Percentiles rank a stretch among this genome's conserved stretches.
phyloP scores from a whole-genome alignment of 2,329 filamentous ascomycete species.

The Phyllosticta paracitricarpa region DNA sequence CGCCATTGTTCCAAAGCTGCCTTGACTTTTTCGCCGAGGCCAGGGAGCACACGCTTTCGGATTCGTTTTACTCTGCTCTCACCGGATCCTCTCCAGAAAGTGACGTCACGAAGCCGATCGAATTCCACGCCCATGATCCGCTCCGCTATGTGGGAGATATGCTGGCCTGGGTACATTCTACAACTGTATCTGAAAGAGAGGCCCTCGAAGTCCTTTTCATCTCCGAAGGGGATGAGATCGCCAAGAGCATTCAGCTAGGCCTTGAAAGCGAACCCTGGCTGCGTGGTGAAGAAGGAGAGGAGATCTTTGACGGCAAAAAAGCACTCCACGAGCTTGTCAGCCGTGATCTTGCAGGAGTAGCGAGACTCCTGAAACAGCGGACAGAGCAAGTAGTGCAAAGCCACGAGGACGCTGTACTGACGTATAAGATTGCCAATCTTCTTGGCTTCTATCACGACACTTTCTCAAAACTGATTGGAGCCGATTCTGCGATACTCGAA shows the following conservation, averaged over 20 bases:
- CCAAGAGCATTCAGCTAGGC: constrained; percentile 68
- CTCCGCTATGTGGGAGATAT: constrained; percentile 92
- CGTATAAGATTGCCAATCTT: constrained; percentile 84
- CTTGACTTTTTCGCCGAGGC: constrained; percentile 89
- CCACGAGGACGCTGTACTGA: constrained; percentile 78
- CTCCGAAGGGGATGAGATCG: constrained; percentile 79
- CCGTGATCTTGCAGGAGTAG: constrained; percentile 70
- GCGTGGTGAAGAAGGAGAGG: constrained; percentile 38
- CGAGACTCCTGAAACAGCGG: constrained; percentile 75
- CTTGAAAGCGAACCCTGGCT: constrained; percentile 79
- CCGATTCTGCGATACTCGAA: constrained; percentile 58
- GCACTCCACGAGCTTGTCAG: constrained; percentile 81
- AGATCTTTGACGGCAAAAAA: constrained; percentile 66
- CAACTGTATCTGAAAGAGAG: constrained; percentile 86
- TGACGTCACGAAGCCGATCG: constrained; percentile 67
- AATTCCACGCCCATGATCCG: constrained; percentile 84
- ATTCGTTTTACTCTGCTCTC: constrained; percentile 79
- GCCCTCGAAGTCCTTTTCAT: constrained; percentile 87
- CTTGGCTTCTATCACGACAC: constrained; percentile 82
- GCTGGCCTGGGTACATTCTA: constrained; percentile 93
- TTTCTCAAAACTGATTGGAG: constrained; percentile 68
- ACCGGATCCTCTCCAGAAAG: constrained; percentile 60
- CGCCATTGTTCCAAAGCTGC: constrained; percentile 84
- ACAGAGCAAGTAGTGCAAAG: constrained; percentile 87
- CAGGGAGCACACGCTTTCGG: constrained; percentile 73